Percentiles rank a stretch among this genome's conserved stretches.
Conservation (phyloP, 2,329 filamentous ascomycete genomes). For the Ophiostoma angusticollis region DNA sequence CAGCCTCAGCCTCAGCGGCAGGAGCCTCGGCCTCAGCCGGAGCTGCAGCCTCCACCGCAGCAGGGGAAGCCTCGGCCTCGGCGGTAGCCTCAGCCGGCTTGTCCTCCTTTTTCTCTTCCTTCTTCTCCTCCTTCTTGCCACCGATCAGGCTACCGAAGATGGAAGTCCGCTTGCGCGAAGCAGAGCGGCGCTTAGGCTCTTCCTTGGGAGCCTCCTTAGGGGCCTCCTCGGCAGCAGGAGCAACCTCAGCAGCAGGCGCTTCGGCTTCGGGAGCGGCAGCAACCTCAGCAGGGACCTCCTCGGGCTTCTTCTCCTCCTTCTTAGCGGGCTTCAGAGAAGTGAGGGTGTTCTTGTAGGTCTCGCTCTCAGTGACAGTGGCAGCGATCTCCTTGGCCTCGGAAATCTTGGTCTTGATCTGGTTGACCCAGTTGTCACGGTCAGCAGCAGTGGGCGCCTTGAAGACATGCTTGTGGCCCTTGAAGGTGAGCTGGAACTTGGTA, state of each 20-base stretch:
- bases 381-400: conserved; percentile 74
- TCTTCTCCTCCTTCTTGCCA: conserved; percentile 40
- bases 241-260: conserved; percentile 7
- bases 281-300: conserved; percentile 18
- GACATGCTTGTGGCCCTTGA: conserved; percentile 79
- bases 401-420: conserved; percentile 68
- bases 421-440: conserved; percentile 88
- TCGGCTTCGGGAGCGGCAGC: conserved; percentile 6
- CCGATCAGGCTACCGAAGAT: conserved; percentile 47
- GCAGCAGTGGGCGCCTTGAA: conserved; percentile 67
- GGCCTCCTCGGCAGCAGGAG: conserved; percentile 16
- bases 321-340: conserved; percentile 51
- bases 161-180: conserved; percentile 52
- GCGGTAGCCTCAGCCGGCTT: conserved; percentile 18
- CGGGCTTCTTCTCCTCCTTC: conserved; percentile 34
- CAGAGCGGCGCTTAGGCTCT: conserved; percentile 46
- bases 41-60: conserved; percentile 13
- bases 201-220: conserved; percentile 24
- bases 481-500: conserved; percentile 74
- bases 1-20: conserved; percentile 27
- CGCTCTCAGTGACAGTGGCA: conserved; percentile 59
- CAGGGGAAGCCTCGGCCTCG: conserved; percentile 22
- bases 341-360: conserved; percentile 78
- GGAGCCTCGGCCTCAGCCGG: conserved; percentile 22
- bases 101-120: conserved; percentile 25